Evolutionary conservation across 257 asterid species (phyloP), one percentile per base, ranked within the genome.

Genomic region (Lithospermum erythrorhizon): DNA sequence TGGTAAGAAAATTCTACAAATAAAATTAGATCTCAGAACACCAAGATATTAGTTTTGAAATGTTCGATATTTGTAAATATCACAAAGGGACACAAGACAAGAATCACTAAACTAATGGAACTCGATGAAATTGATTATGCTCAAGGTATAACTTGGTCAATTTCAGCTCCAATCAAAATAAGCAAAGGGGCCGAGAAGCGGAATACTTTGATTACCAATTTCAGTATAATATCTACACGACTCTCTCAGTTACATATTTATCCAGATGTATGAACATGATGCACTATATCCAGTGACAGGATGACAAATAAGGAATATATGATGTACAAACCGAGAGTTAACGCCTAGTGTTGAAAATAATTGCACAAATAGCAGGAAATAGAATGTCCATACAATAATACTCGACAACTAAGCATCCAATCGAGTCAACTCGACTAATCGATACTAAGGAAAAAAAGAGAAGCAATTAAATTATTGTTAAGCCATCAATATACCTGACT

Each of bases 401-500:
- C 14, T 8, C 14, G 9, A 35, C 45, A 6, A 6, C 45, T 52
- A n/a, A 52, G 8, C 56, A 52, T 16, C 11, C 56, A 18, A n/a
- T 5, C 5, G 56, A 14, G 21, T 19, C 22, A n/a, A 52, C 56
- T 17, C 7, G 5, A 52, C 21, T 15, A 52, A 13, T 52, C 56
- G n/a, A 17, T n/a, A 4, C 6, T 18, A 0, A 6, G 29, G 3
- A 56, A 23, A 59, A 41, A 14, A 15, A 14, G n/a, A 20, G 20
- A 25, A 20, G 47, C 10, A 16, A 22, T 9, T 29, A 53, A 22
- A 6, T 16, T 19, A 53, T 53, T 37, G 21, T 22, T 10, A 15
- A 6, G 35, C 15, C 45, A 22, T 51, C 24, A 29, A 32, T 52
- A 72, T 82, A 93, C 99, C 97, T 93, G 90, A 64, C 91, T 86